These are phyloP conservation scores for Salvia sclarea DNA, from an alignment of 305 asterid species.

Conservation along the genomic window DNA sequence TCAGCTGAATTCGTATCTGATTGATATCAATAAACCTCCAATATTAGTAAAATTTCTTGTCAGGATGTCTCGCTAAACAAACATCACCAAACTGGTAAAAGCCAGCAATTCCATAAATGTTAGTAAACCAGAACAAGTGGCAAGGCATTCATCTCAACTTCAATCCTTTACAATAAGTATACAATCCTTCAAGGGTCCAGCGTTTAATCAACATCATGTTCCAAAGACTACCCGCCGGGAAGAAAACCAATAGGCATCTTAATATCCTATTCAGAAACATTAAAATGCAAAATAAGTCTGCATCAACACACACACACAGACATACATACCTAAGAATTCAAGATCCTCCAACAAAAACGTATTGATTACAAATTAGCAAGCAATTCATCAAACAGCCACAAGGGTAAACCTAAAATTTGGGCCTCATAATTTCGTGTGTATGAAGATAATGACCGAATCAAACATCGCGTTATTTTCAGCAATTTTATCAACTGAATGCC, in stretches of 20 bases:
- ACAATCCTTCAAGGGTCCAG: background rate
- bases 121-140: background rate
- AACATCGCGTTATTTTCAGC: background rate
- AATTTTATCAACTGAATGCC: conserved; percentile 12
- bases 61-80: background rate
- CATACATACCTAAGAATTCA: background rate
- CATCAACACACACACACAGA: background rate
- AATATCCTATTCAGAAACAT: conserved; percentile 6
- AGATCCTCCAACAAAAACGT: background rate
- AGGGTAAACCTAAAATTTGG: background rate
- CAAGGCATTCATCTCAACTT: background rate
- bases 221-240: background rate
- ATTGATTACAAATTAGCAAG: background rate
- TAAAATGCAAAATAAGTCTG: background rate
- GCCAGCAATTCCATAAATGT: background rate
- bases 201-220: background rate
- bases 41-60: background rate
- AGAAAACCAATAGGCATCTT: background rate
- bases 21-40: background rate
- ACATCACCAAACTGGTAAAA: conserved; percentile 3
- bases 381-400: conserved; percentile 16
- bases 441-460: background rate
- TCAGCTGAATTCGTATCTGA: too few species aligned
- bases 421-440: background rate
- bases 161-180: background rate